Base-by-base conservation (phyloP, 2,329 filamentous ascomycete species). In the Basipetospora chlamydospora region DNA sequence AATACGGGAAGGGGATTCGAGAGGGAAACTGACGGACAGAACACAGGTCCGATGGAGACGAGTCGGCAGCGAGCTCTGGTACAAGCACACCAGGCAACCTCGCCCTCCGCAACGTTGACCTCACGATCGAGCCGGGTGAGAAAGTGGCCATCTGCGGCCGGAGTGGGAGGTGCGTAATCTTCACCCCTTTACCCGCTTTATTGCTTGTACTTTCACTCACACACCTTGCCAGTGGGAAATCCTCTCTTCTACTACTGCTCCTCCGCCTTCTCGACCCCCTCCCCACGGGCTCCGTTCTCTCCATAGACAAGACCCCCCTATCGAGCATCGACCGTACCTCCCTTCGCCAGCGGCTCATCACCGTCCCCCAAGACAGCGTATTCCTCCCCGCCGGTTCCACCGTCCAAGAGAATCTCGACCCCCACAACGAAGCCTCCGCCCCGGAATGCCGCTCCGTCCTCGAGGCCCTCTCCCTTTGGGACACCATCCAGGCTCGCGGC, bases 331-430 rank as follows among this genome's bases (percentile, higher is more conserved):
- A 64, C 37, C 58, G 66, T 3, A 18, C 49, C 0, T 47, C 49
- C 0, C 52, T 73, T 0, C 63, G 69, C 7, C 50, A 59, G 28
- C 61, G 60, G 1, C 50, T 73, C 26, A 65, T 69, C 28, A 63
- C 65, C 4, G 50, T 73, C 1, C 65, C 69, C 0, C 69, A 74
- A 45, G 69, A 73, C 4, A 49, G 65, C 1, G 60, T 68, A 3
- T 70, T 73, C 47, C 49, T 72, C 1, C 61, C 60, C 0, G 60
- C 58, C 25, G 58, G 54, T 5, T 58, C 54, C 31, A 57, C 53
- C 1, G 53, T 64, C 40, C 50, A 48, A 20, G 35, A 47, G 6
- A 66, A 69, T 38, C 52, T 68, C 0, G 65, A 68, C 39, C 60
- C 63, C 0, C 49, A 51, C 11, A 39, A 41, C 2, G 33, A 41